Evolutionary conservation across 352 stramenopile species (phyloP).

Genomic region (Phytophthora rubi): DNA sequence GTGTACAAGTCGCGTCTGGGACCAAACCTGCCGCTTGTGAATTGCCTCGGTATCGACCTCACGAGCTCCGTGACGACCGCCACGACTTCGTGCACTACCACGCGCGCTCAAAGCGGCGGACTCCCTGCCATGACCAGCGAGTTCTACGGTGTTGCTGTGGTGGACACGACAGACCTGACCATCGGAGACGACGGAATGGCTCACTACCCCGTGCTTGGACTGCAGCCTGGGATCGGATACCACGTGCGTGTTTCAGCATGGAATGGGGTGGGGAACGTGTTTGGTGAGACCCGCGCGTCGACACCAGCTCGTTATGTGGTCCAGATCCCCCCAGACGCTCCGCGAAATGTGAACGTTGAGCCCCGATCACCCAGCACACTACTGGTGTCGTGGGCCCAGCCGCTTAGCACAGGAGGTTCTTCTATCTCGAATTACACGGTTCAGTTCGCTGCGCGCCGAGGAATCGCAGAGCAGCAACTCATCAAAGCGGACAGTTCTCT

Average conservation of each 20-base stretch:
- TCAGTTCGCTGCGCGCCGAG: conserved; percentile 66
- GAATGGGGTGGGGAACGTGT: conserved; percentile 91
- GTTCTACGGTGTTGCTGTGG: conserved; percentile 62
- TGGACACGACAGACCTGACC: conserved; percentile 48
- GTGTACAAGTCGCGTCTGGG: conserved; percentile 72
- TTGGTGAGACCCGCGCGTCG: conserved; percentile 79
- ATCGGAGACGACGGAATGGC: conserved; percentile 29
- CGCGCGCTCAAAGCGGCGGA: conserved; percentile 41
- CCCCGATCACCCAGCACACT: conserved; percentile 42
- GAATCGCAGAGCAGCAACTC: conserved; percentile 66
- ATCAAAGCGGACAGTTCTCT: conserved; percentile 50
- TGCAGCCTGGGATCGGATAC: conserved; percentile 62
- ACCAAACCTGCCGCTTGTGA: conserved; percentile 57
- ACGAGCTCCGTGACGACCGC: conserved; percentile 50
- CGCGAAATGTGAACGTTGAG: conserved; percentile 57
- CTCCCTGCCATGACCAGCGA: conserved; percentile 84
- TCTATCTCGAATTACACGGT: conserved; percentile 55
- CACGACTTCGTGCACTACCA: conserved; percentile 41
- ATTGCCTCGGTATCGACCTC: conserved; percentile 51
- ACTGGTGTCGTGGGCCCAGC: conserved; percentile 58
- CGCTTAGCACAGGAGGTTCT: conserved; percentile 60
- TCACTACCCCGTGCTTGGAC: conserved; percentile 38
- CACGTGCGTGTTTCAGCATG: conserved; percentile 93
- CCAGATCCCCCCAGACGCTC: conserved; percentile 44
- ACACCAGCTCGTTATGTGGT: conserved; percentile 71